Conservation (phyloP, 116 monocot species). For the Posidonia oceanica region DNA sequence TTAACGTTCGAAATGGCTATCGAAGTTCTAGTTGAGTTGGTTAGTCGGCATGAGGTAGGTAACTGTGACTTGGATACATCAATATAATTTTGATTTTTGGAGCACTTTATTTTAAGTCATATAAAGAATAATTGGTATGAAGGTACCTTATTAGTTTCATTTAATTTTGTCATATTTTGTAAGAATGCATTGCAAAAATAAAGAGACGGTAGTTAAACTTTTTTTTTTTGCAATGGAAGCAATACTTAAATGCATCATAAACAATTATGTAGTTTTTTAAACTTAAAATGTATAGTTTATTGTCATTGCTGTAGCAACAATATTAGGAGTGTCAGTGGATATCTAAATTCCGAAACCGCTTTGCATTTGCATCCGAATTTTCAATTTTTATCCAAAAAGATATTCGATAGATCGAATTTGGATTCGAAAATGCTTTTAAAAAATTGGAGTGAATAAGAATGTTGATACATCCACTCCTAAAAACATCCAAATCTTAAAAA, state of each 20-base stretch:
- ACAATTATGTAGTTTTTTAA: not conserved
- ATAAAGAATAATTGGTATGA: not conserved
- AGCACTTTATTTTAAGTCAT: too few species aligned
- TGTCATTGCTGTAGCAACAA: not conserved
- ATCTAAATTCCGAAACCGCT: not conserved
- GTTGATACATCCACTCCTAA: too few species aligned
- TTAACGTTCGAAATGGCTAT: constrained; percentile 87
- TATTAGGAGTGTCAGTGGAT: not conserved
- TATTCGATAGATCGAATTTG: too few species aligned
- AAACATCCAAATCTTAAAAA: too few species aligned
- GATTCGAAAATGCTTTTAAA: too few species aligned
- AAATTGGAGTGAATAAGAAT: too few species aligned
- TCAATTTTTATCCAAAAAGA: too few species aligned
- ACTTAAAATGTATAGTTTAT: not conserved
- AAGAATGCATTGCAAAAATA: not conserved
- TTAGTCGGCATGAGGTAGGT: constrained; percentile 75
- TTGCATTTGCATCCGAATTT: too few species aligned
- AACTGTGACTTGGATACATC: not conserved
- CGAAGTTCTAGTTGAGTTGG: constrained; percentile 92
- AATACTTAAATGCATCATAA: too few species aligned
- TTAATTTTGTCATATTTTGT: not conserved
- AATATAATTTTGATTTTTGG: not conserved
- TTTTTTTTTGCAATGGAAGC: not conserved
- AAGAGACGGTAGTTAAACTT: not conserved
- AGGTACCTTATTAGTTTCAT: not conserved